Evolutionary conservation across 2,329 filamentous ascomycete species (phyloP).

Genomic region (Cladosporium austrohemisphaericum): DNA sequence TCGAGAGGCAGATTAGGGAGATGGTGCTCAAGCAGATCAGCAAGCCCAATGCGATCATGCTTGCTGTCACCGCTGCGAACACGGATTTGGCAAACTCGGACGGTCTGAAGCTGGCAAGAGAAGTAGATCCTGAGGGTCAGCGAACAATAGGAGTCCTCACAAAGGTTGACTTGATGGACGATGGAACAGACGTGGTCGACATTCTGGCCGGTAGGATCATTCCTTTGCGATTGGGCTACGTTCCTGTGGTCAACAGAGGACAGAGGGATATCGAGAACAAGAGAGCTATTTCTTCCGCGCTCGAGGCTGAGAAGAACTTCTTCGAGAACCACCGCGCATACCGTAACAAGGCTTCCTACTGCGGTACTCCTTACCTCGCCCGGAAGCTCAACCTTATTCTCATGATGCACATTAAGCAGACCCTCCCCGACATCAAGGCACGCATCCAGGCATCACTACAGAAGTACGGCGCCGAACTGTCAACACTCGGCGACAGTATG

Average conservation of each 20-base stretch:
- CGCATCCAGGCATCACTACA: slow-evolving; percentile 90
- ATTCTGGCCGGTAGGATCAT: slow-evolving; percentile 97
- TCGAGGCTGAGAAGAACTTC: slow-evolving; percentile 93
- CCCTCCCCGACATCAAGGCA: slow-evolving; percentile 95
- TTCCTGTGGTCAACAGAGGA: slow-evolving; percentile 95
- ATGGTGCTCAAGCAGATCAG: slow-evolving; percentile 99
- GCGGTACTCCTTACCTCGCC: slow-evolving; percentile 93
- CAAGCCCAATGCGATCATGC: slow-evolving; percentile 96
- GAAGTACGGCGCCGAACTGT: slow-evolving; percentile 82
- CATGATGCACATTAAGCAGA: slow-evolving; percentile 99
- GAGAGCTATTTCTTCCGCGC: slow-evolving; percentile 82
- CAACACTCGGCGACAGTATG: slow-evolving; percentile 84
- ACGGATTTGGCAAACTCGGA: slow-evolving; percentile 98
- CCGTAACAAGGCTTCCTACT: slow-evolving; percentile 97
- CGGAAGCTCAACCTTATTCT: slow-evolving; percentile 96
- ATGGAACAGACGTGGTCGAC: slow-evolving; percentile 96
- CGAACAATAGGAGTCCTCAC: slow-evolving; percentile 97
- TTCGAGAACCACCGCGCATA: slow-evolving; percentile 99
- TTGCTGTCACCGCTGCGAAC: slow-evolving; percentile 94
- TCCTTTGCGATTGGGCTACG: slow-evolving; percentile 87
- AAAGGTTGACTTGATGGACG: slow-evolving; percentile 98
- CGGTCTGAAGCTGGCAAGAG: slow-evolving; percentile 89
- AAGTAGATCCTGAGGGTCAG: slow-evolving; percentile 96
- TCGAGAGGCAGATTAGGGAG: slow-evolving; percentile 92
- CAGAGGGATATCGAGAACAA: slow-evolving; percentile 99